A percentile compares a stretch with the other conserved stretches of the same genome.
These are phyloP conservation scores for Botrytis paeoniae DNA, from an alignment of 2,329 filamentous ascomycete genomes.

Conservation along the genomic window DNA sequence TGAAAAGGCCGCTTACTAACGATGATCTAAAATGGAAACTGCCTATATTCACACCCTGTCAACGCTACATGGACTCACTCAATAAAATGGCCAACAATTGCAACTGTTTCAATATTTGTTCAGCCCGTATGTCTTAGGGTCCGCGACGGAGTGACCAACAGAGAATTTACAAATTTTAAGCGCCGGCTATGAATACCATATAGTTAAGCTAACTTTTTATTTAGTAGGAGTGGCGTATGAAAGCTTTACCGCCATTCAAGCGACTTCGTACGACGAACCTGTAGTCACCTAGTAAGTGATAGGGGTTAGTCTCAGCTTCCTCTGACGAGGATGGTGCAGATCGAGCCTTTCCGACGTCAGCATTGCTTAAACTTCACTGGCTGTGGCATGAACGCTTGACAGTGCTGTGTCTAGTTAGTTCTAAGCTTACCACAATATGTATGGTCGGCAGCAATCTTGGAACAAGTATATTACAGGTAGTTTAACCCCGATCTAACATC, in stretches of 20 bases:
- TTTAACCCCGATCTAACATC: background rate
- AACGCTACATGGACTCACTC: background rate
- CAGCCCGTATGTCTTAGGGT: background rate
- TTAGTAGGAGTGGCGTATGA: background rate
- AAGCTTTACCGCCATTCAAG: background rate
- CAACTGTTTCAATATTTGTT: background rate
- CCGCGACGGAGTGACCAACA: background rate
- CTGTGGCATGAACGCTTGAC: background rate
- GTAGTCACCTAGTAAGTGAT: background rate
- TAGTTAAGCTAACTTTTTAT: background rate
- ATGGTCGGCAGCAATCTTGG: background rate
- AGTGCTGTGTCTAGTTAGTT: background rate
- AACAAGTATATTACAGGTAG: background rate
- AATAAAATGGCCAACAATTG: background rate
- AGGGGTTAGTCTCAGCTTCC: background rate
- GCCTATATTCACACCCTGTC: background rate
- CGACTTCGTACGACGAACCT: background rate
- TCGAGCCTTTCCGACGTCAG: background rate
- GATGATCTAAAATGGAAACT: background rate
- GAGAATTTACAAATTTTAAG: background rate
- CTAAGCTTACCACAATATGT: background rate
- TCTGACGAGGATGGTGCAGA: background rate
- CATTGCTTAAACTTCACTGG: background rate
- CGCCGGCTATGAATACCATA: background rate
- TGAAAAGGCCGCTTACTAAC: slow-evolving; percentile 6